A percentile compares a stretch with the other conserved stretches of the same genome.
These are phyloP conservation scores for Ascochyta koolunga DNA, from an alignment of 2,329 filamentous ascomycete genomes.

Conservation along the genomic window DNA sequence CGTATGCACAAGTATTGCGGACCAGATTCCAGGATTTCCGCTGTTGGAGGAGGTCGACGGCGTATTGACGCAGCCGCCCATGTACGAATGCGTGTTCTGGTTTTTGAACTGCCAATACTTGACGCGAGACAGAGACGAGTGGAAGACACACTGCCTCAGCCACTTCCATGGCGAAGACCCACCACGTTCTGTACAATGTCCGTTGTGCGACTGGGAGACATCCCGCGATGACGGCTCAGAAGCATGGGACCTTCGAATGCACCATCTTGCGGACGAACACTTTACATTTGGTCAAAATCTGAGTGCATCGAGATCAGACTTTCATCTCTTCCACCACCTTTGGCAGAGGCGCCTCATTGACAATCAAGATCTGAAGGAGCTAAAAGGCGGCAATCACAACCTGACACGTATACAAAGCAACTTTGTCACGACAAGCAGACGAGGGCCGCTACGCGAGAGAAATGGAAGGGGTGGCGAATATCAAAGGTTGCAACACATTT, in stretches of 20 bases:
- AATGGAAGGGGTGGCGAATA: not conserved
- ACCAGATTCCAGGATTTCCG: constrained; percentile 26
- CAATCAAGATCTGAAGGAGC: constrained; percentile 41
- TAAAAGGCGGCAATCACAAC: constrained; percentile 40
- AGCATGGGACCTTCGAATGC: constrained; percentile 35
- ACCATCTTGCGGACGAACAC: constrained; percentile 37
- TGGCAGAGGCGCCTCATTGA: constrained; percentile 42
- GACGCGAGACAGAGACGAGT: constrained; percentile 29
- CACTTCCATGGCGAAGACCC: constrained; percentile 45
- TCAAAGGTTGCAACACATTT: not conserved
- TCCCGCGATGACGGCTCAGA: constrained; percentile 16
- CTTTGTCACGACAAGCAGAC: constrained; percentile 26
- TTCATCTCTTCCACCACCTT: constrained; percentile 36
- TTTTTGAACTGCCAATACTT: constrained; percentile 40
- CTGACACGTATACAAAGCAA: constrained; percentile 22
- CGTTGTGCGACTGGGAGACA: constrained; percentile 38
- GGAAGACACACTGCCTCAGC: constrained; percentile 39
- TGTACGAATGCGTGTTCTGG: constrained; percentile 43
- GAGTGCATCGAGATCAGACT: constrained; percentile 34
- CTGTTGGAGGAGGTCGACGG: constrained; percentile 39
- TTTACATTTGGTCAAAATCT: constrained; percentile 32
- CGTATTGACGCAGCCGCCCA: constrained; percentile 31
- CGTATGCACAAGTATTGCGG: constrained; percentile 33
- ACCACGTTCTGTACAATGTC: constrained; percentile 37
- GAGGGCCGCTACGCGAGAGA: constrained; percentile 11